Evolutionary conservation across 441 rosid genomes (phyloP).

Genomic region (Syzygium malaccense): DNA sequence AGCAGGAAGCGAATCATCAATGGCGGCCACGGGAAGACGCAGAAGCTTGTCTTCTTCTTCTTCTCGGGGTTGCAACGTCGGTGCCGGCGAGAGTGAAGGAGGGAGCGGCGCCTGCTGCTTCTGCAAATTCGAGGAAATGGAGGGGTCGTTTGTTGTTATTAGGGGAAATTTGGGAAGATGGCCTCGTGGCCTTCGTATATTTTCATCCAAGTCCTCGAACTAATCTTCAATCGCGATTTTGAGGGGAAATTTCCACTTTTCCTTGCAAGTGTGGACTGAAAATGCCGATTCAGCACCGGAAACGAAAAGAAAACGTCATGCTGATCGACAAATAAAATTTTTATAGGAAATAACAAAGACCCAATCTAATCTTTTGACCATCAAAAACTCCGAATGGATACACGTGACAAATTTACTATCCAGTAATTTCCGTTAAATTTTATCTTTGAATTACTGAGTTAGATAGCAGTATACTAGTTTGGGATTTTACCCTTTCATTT

Average conservation of each 20-base stretch:
- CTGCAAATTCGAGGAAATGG: not conserved
- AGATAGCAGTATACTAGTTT: too few relatives aligned
- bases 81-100: not conserved
- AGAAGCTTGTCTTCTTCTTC: not conserved
- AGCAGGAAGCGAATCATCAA: constrained; percentile 3
- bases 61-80: not conserved
- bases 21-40: not conserved
- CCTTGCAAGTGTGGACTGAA: not conserved
- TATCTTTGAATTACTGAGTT: too few relatives aligned
- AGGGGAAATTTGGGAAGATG: not conserved
- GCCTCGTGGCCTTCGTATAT: not conserved
- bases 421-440: too few relatives aligned
- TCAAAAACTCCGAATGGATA: too few relatives aligned
- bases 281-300: not conserved
- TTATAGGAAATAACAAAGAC: too few relatives aligned
- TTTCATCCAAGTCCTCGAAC: not conserved
- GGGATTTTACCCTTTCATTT: too few relatives aligned
- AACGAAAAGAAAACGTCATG: too few relatives aligned
- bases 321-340: not conserved
- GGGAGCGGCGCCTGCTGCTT: not conserved
- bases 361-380: too few relatives aligned
- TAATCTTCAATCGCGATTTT: not conserved
- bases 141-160: not conserved
- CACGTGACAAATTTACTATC: too few relatives aligned
- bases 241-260: not conserved